Conservation (phyloP, 495 filamentous ascomycete species). For the Penicillium mononematosum region DNA sequence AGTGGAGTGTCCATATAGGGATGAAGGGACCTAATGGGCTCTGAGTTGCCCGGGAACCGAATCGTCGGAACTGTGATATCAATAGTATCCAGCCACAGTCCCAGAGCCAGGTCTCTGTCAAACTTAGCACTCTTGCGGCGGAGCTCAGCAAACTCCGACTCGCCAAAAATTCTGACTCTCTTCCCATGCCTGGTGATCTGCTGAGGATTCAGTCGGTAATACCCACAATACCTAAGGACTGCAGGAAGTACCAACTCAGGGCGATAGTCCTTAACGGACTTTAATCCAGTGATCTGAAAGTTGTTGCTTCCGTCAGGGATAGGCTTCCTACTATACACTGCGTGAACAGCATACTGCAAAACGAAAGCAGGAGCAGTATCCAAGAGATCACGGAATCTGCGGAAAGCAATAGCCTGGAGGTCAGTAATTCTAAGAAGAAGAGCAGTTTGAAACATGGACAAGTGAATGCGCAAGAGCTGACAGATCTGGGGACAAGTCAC, state of each 20-base stretch:
- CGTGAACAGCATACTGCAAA: neutral
- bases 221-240: slow-evolving; percentile 9
- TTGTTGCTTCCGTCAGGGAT: neutral
- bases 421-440: slow-evolving; percentile 5
- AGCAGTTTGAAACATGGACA: slow-evolving; percentile 4
- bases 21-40: neutral
- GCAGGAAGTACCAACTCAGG: slow-evolving; percentile 10
- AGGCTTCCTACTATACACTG: neutral
- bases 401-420: slow-evolving; percentile 7
- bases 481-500: slow-evolving; percentile 5
- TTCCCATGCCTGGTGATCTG: neutral
- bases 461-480: slow-evolving; percentile 1
- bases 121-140: neutral
- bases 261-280: neutral
- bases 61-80: neutral
- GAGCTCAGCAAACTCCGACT: neutral
- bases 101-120: neutral
- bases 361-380: neutral
- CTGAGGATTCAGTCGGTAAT: slow-evolving; percentile 5
- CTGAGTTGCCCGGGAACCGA: neutral
- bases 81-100: slow-evolving; percentile 4
- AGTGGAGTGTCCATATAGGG: neutral
- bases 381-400: slow-evolving; percentile 7
- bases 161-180: neutral
- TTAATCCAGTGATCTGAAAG: neutral